Evolutionary conservation across 1,284 basidiomycete genomes (phyloP), one percentile per base, ranked within the genome.

Genomic region (Phylloporus sp.): DNA sequence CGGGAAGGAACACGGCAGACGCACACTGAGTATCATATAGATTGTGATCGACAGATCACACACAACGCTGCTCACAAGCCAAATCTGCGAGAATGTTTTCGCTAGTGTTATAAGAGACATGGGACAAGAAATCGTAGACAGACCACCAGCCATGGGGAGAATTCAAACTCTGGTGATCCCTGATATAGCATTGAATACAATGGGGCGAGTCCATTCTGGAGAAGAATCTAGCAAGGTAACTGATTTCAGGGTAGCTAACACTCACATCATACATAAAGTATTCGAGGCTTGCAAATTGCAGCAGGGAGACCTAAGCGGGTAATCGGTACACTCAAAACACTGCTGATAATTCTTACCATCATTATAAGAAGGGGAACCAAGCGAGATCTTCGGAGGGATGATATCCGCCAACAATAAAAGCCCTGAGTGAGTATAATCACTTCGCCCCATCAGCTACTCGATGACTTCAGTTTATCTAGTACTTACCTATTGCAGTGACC

Each of bases 401-500:
- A 61, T 60, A 74, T 70, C 49, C 65, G 52, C 72, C 70, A 74
- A 60, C 69, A 73, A 51, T 63, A 70, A 46, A 74, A 74, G 4
- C 61, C 57, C 11, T 74, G 71, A 12, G 63, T 64, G n/a, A 70
- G 26, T 17, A 58, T 64, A 2, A 66, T 64, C 22, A 72, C 73
- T 74, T 10, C 15, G 18, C 6, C 61, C 1, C 10, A 28, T 65
- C 5, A 68, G 56, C 29, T 10, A 24, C 2, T 4, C 6, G 31
- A 24, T 6, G 3, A 13, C 46, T 4, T 17, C 4, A 50, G 15
- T 4, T 1, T 3, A n/a, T n/a, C 6, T 31, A 11, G 28, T 31
- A 31, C 70, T 66, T 12, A 72, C 70, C 71, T 20, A 70, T 22
- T 24, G 64, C 71, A 28, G 66, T 22, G 1, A 70, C 44, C 2